Evolutionary conservation across 805 yeast species (phyloP), one percentile per base, ranked within the genome.

Genomic region (Teunomyces stri): DNA sequence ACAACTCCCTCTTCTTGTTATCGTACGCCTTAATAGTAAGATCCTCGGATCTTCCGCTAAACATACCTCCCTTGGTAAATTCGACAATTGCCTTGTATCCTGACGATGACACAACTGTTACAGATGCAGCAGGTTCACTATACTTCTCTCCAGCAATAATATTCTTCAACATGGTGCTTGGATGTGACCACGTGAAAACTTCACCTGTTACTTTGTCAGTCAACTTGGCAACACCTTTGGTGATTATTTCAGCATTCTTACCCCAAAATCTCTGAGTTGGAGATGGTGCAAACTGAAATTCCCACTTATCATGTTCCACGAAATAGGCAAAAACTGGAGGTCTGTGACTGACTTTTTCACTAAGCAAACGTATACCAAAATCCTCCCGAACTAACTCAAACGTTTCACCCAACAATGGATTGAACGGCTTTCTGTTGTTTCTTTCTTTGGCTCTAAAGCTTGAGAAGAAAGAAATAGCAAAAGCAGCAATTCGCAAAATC

Each of bases 191-290:
- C 51, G 82, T 80, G 59, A 83, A 87, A n/a, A 70, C 71, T 57
- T 88, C 96, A 1, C 89, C 90, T 0, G 84, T 75, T 2, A 70
- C 57, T 48, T 79, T 78, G 39, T 84, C 70, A 2, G 74, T 72
- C 33, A 94, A 70, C 39, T 75, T 77, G 3, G 86, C 70, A 11
- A 72, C 72, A 33, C 99, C 99, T 38, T 78, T 81, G 53, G 89
- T 88, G 41, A 79, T 78, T 48, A 94, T 70, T 62, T 94, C 98
- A 6, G 88, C 82, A 22, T 91, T 84, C 68, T 92, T 94, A 43
- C 98, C 97, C 96, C 97, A 92, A 58, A 89, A 88, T 63, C 90
- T 89, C 58, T 91, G 97, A 18, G 79, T 78, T 0, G 96, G 96
- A 21, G 81, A 69, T 3, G 87, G 77, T n/a, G 81, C 73, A 53